Evolutionary conservation across 148 eudicot genomes (phyloP).

Genomic region (Rhododendron mucronatum): DNA sequence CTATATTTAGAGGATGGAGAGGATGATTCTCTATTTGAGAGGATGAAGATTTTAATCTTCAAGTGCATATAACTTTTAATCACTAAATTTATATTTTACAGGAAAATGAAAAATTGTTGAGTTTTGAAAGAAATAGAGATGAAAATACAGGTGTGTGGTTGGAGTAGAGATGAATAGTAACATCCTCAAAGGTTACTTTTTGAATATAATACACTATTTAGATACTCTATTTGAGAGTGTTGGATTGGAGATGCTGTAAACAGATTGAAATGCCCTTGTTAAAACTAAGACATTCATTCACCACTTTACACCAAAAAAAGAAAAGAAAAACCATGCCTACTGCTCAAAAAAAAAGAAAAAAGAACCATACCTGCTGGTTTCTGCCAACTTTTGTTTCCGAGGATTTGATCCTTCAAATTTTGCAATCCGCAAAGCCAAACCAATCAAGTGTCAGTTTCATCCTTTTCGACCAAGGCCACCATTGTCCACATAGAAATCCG

Average conservation of each 20-base stretch:
- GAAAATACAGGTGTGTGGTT: no score
- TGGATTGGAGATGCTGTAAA: not conserved
- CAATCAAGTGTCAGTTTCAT: constrained; percentile 17
- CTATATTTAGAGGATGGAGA: no score
- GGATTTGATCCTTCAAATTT: constrained; percentile 14
- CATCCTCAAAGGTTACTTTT: no score
- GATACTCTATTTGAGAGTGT: no score
- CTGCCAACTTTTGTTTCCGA: constrained; percentile 8
- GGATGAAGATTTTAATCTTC: no score
- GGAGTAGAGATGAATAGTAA: no score
- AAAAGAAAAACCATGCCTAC: constrained; percentile 9
- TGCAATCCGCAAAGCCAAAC: constrained; percentile 9
- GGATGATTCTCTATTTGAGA: no score
- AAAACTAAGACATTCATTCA: not conserved
- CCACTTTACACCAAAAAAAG: not conserved
- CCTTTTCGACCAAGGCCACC: constrained; percentile 8
- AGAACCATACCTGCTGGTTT: constrained; percentile 20
- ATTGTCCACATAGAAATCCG: constrained; percentile 1
- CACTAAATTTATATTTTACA: no score
- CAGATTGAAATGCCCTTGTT: not conserved
- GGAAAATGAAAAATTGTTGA: no score
- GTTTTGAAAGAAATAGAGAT: no score
- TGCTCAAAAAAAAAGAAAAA: not conserved
- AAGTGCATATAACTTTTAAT: no score
- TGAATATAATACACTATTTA: no score